phyloP scores from a whole-genome alignment of 768 basidiomycete species.

The Termitomyces sp. region DNA sequence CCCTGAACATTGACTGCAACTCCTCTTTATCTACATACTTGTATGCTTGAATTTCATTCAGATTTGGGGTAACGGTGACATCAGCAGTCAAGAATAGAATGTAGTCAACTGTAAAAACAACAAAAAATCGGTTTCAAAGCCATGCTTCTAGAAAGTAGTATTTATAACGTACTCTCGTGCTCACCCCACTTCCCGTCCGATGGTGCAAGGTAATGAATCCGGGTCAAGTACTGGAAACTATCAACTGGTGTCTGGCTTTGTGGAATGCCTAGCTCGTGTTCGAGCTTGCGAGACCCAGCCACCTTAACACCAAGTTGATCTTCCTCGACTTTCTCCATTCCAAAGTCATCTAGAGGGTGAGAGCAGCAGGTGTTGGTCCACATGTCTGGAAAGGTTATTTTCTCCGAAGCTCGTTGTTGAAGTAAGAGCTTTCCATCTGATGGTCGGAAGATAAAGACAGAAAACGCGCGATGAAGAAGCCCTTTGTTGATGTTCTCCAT shows the following conservation, averaged over 20 bases:
- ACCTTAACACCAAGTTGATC: constrained; percentile 79
- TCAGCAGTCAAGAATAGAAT: constrained; percentile 92
- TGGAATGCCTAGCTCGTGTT: constrained; percentile 96
- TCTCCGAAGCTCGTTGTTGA: constrained; percentile 94
- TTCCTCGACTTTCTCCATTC: constrained; percentile 69
- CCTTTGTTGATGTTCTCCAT: constrained; percentile 97
- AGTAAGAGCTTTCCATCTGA: constrained; percentile 89
- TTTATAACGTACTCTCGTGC: constrained; percentile 72
- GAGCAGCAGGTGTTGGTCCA: constrained; percentile 99
- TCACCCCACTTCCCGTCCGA: constrained; percentile 94
- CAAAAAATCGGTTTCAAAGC: neutral
- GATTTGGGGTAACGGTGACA: constrained; percentile 75
- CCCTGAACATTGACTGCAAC: constrained; percentile 85
- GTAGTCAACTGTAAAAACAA: constrained; percentile 75
- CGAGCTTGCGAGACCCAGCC: constrained; percentile 93
- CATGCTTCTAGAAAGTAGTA: neutral
- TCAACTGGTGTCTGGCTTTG: constrained; percentile 69
- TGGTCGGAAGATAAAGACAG: constrained; percentile 93
- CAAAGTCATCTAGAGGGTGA: constrained; percentile 91
- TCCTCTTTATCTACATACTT: constrained; percentile 92
- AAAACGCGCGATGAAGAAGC: constrained; percentile 95
- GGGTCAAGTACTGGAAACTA: constrained; percentile 88
- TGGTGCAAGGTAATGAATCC: constrained; percentile 97
- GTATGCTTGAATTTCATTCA: constrained; percentile 87
- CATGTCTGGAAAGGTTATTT: constrained; percentile 99